Evolutionary conservation across 768 basidiomycete species (phyloP).

Genomic region (Mycena leptocephala): DNA sequence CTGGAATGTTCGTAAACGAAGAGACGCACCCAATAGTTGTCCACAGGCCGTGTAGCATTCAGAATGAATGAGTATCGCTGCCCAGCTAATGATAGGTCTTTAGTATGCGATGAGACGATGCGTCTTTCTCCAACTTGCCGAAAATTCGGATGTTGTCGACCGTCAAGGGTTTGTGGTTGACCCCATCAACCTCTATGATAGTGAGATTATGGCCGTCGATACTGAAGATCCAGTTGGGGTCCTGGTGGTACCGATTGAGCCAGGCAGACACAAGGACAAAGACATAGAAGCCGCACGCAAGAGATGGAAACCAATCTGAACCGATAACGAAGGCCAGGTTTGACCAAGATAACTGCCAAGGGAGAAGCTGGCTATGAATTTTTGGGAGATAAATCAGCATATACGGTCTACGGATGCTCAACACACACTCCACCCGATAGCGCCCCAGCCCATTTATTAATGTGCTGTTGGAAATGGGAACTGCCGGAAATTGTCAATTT

Average conservation of each 20-base stretch:
- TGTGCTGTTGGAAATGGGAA: no score
- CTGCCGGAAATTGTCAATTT: no score
- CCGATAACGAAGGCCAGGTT: constrained; percentile 57
- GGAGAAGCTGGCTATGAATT: constrained; percentile 43
- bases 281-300: no score
- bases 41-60: constrained; percentile 51
- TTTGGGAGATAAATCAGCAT: neutral
- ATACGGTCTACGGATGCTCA: no score
- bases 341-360: constrained; percentile 57
- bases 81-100: no score
- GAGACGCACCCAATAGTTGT: constrained; percentile 65
- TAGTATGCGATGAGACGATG: no score
- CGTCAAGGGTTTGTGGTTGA: constrained; percentile 52
- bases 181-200: constrained; percentile 47
- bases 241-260: no score
- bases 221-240: no score
- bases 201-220: constrained; percentile 61
- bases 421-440: no score
- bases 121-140: constrained; percentile 35
- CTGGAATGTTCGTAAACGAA: no score
- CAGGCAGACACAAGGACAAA: no score
- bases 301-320: constrained; percentile 64
- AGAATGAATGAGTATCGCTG: constrained; percentile 64
- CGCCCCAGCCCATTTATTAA: no score
- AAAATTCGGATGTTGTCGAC: constrained; percentile 58